Evolutionary conservation across 805 yeast species (phyloP), one percentile per base, ranked within the genome.

Genomic region (Naumovozyma baii): DNA sequence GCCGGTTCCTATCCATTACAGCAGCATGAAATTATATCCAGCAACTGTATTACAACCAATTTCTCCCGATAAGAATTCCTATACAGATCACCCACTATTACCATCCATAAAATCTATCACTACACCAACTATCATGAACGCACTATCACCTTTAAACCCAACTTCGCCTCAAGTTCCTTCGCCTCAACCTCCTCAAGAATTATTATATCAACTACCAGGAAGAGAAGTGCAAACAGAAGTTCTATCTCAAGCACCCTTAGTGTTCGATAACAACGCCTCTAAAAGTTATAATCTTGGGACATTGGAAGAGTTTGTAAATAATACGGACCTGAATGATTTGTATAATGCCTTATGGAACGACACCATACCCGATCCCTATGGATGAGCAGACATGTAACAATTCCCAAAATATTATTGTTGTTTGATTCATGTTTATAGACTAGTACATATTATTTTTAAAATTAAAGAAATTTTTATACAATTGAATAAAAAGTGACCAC

Each of bases 251-350:
- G 5, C 15, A 9, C 31, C 31, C 7, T n/a, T 29, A 5, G 5
- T n/a, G 13, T 29, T 29, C 13, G 31, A 29, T 9, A 29, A 29
- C 13, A 29, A 29, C 13, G 5, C 15, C 5, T 29, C 31, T 9
- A 18, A 32, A 32, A 32, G 34, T 19, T 50, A 46, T 34, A 47
- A 52, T 34, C 32, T 55, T 22, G 59, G 58, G 13, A 52, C 59
- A 5, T 35, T 55, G 33, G 61, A 54, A 36, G 61, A 55, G 14
- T 55, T 55, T 36, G 39, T 55, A 19, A 49, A 45, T 20, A 48
- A 46, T 28, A 54, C 55, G 33, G 54, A 52, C 36, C 37, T 52
- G 18, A 47, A 50, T 29, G 59, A 54, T 30, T 32, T 55, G 13
- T 29, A 29, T 14, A 29, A 14, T 29, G 31, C 13, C 15, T 14